phyloP scores from a whole-genome alignment of 805 yeast genomes.

The Cyberlindnera bimundalis region DNA sequence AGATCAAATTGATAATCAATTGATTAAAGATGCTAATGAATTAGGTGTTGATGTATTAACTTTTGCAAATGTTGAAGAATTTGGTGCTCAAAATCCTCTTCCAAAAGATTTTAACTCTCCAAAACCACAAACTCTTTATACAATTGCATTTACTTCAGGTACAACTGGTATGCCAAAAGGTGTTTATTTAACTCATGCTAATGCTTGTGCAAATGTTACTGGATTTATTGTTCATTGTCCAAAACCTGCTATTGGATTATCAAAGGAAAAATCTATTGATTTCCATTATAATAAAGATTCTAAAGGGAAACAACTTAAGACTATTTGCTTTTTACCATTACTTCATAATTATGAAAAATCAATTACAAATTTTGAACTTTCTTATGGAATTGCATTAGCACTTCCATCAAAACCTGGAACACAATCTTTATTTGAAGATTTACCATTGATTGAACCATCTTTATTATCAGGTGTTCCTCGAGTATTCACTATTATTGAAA shows the following conservation, averaged over 20 bases:
- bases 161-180: conserved; percentile 66
- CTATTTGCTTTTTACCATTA: conserved; percentile 45
- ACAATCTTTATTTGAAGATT: conserved; percentile 44
- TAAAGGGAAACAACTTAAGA: conserved; percentile 20
- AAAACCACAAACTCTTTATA: conserved; percentile 39
- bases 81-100: conserved; percentile 36
- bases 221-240: conserved; percentile 28
- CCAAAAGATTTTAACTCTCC: conserved; percentile 30
- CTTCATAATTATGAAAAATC: conserved; percentile 58
- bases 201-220: conserved; percentile 39
- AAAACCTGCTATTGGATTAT: conserved; percentile 25
- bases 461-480: conserved; percentile 52
- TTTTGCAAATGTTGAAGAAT: conserved; percentile 31
- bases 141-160: conserved; percentile 61
- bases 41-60: conserved; percentile 34
- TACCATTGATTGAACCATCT: conserved; percentile 44
- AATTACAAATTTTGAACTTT: conserved; percentile 36
- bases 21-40: conserved; percentile 14
- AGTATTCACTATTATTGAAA: conserved; percentile 48
- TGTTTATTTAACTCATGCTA: conserved; percentile 57
- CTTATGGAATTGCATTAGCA: conserved; percentile 42
- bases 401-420: conserved; percentile 45
- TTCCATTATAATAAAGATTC: conserved; percentile 20
- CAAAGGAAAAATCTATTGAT: conserved; percentile 11
- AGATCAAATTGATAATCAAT: conserved; percentile 28